Evolutionary conservation across 192 early-diverging fungal species (phyloP).

Genomic region (Backusella westeae): DNA sequence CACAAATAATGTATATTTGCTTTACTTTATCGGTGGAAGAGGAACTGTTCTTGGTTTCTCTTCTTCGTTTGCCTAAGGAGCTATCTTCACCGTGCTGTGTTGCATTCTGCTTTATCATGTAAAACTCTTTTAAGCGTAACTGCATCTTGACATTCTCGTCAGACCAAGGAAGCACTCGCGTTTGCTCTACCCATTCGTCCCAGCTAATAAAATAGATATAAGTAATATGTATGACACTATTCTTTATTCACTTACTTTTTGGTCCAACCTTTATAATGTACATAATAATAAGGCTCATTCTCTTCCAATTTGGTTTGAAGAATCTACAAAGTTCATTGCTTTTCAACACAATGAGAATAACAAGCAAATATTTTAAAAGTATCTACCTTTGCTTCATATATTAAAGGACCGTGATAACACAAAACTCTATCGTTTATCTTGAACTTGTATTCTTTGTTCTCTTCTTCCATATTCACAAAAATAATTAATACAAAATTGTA

Average conservation of each 20-base stretch:
- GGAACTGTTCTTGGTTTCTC: background rate
- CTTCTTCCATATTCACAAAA: background rate
- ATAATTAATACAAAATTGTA: background rate
- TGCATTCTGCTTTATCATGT: slow-evolving; percentile 17
- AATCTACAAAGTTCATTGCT: slow-evolving; percentile 49
- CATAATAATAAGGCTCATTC: slow-evolving; percentile 82
- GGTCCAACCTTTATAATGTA: slow-evolving; percentile 99
- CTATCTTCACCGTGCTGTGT: slow-evolving; percentile 55
- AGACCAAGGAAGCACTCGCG: slow-evolving; percentile 77
- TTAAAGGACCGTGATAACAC: slow-evolving; percentile 95
- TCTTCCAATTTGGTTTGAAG: slow-evolving; percentile 78
- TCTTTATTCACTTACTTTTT: slow-evolving; percentile 63
- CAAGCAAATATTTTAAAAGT: too few relatives aligned
- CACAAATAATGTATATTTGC: slow-evolving; percentile 19
- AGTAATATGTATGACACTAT: too few relatives aligned
- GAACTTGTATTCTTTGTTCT: slow-evolving; percentile 42
- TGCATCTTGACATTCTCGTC: slow-evolving; percentile 85
- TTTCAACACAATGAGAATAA: background rate
- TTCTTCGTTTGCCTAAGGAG: slow-evolving; percentile 93
- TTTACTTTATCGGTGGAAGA: background rate
- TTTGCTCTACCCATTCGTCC: slow-evolving; percentile 99
- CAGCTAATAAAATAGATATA: slow-evolving; percentile 54
- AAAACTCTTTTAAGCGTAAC: slow-evolving; percentile 66
- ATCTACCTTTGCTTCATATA: slow-evolving; percentile 95
- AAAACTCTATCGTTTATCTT: slow-evolving; percentile 83